A percentile compares a stretch with the other conserved stretches of the same genome.
phyloP scores from a whole-genome alignment of 1,284 basidiomycete genomes.

The Kalmanozyma brasiliensis region DNA sequence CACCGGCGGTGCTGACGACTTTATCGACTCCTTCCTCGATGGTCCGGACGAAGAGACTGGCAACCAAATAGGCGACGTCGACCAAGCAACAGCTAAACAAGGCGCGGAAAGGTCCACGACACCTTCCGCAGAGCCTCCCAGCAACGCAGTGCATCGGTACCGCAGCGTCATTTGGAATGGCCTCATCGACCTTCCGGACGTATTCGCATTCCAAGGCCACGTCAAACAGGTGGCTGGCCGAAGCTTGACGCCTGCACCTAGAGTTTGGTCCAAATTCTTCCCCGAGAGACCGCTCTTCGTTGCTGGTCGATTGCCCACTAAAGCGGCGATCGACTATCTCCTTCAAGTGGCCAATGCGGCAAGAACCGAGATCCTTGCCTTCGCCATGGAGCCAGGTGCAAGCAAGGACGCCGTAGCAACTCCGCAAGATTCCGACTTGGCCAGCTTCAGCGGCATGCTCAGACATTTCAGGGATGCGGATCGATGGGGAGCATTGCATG shows the following conservation, averaged over 20 bases:
- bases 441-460: slow-evolving; percentile 31
- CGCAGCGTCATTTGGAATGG: slow-evolving; percentile 59
- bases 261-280: slow-evolving; percentile 49
- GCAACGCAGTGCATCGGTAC: slow-evolving; percentile 27
- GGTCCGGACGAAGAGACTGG: slow-evolving; percentile 13
- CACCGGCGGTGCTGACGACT: slow-evolving; percentile 45
- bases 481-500: slow-evolving; percentile 61
- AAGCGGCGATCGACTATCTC: slow-evolving; percentile 61
- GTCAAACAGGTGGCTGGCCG: slow-evolving; percentile 59
- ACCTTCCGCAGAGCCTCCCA: slow-evolving; percentile 29
- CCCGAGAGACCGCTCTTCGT: slow-evolving; percentile 48
- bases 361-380: slow-evolving; percentile 57
- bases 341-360: slow-evolving; percentile 53
- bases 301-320: slow-evolving; percentile 62
- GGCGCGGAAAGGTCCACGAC: slow-evolving; percentile 28
- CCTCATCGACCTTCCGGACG: slow-evolving; percentile 65
- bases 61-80: background rate
- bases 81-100: background rate
- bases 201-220: slow-evolving; percentile 57
- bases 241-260: slow-evolving; percentile 16
- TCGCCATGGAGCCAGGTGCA: slow-evolving; percentile 51
- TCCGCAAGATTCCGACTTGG: slow-evolving; percentile 21
- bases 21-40: slow-evolving; percentile 61
- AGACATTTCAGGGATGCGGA: slow-evolving; percentile 40
- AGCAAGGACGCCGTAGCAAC: slow-evolving; percentile 15